Evolutionary conservation across 768 basidiomycete species (phyloP).

Genomic region (Suillus plorans): DNA sequence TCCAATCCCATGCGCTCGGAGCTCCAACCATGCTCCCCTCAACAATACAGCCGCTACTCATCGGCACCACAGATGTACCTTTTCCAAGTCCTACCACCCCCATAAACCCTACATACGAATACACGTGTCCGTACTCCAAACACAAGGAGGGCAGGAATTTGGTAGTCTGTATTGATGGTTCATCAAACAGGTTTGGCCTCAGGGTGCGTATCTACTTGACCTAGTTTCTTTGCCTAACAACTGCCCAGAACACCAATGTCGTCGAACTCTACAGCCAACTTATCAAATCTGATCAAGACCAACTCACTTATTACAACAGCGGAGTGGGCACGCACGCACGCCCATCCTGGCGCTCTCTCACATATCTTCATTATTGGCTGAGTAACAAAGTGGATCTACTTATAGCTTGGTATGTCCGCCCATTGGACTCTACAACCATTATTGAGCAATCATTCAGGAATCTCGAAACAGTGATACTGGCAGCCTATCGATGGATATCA

Average conservation of each 20-base stretch:
- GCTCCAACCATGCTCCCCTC: not conserved
- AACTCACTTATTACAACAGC: constrained; percentile 28
- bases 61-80: not conserved
- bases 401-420: constrained; percentile 27
- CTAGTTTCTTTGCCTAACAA: not conserved
- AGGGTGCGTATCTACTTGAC: not conserved
- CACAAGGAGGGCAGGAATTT: constrained; percentile 6
- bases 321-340: constrained; percentile 34
- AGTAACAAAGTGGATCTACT: constrained; percentile 27
- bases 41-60: not conserved
- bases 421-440: not conserved
- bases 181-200: constrained; percentile 13
- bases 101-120: not conserved
- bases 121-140: not conserved
- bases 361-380: constrained; percentile 23
- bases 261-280: constrained; percentile 28
- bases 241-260: constrained; percentile 30
- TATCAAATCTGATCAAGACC: constrained; percentile 14
- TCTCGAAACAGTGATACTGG: constrained; percentile 27
- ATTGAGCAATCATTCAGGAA: constrained; percentile 20
- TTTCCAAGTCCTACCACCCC: not conserved
- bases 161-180: constrained; percentile 22
- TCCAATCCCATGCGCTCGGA: not conserved
- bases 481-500: constrained; percentile 33
- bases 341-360: constrained; percentile 12